Evolutionary conservation across 257 asterid genomes (phyloP).

Genomic region (Nicotiana otophora): DNA sequence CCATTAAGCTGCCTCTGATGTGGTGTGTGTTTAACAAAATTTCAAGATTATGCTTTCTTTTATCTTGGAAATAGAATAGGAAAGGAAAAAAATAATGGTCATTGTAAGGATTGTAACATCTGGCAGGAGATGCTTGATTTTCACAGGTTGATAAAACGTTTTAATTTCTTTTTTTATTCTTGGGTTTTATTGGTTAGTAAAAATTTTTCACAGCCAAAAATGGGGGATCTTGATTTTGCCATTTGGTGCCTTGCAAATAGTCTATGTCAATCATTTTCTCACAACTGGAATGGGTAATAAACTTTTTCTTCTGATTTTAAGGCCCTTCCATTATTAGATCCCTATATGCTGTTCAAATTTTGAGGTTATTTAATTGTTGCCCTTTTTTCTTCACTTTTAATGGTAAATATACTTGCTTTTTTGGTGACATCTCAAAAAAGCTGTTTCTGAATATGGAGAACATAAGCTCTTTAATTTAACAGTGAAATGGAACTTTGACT

Average conservation of each 20-base stretch:
- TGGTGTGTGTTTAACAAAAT: background rate
- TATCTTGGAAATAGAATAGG: background rate
- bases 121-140: background rate
- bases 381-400: background rate
- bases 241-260: background rate
- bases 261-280: slow-evolving; percentile 1
- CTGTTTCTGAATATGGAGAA: background rate
- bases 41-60: background rate
- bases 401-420: background rate
- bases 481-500: background rate
- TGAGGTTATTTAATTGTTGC: background rate
- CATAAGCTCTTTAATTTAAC: background rate
- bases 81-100: no score
- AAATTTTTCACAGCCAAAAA: background rate
- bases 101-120: background rate
- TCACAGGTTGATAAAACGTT: background rate
- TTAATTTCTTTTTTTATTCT: background rate
- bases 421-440: background rate
- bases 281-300: background rate
- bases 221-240: background rate
- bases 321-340: background rate
- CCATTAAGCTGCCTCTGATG: background rate
- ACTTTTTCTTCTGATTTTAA: background rate
- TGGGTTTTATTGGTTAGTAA: background rate
- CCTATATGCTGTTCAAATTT: background rate